Evolutionary conservation across 768 basidiomycete species (phyloP).

Genomic region (Mycena sanguinolenta): DNA sequence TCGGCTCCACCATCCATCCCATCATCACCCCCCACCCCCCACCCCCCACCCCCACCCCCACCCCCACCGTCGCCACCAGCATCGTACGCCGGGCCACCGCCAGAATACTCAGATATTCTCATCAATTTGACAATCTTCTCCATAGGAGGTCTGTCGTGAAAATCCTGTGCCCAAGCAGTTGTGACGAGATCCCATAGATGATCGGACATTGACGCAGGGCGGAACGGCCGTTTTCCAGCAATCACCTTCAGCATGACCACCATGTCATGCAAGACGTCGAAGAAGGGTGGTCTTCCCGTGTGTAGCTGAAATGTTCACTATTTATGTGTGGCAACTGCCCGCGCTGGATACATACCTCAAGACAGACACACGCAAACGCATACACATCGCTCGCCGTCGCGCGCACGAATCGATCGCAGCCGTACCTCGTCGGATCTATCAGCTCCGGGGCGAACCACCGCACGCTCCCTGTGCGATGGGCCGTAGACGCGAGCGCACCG

Average conservation of each 20-base stretch:
- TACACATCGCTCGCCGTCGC: neutral
- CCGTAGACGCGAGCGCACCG: neutral
- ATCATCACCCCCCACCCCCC: too few relatives aligned
- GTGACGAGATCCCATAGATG: slow-evolving; percentile 6
- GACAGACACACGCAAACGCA: slow-evolving; percentile 12
- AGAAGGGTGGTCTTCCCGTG: neutral
- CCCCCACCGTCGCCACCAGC: too few relatives aligned
- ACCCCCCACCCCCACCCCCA: too few relatives aligned
- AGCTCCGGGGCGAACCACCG: slow-evolving; percentile 16
- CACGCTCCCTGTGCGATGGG: neutral
- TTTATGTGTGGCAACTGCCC: too few relatives aligned
- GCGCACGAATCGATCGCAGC: neutral
- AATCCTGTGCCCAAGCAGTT: slow-evolving; percentile 4
- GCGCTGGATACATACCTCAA: neutral
- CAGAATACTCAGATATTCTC: too few relatives aligned
- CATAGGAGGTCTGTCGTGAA: neutral
- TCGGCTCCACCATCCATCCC: neutral
- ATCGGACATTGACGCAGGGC: slow-evolving; percentile 4
- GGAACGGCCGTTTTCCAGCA: slow-evolving; percentile 2
- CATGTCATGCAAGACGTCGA: neutral
- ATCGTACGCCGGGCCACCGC: too few relatives aligned
- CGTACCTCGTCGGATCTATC: neutral
- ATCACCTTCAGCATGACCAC: neutral
- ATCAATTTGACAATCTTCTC: neutral
- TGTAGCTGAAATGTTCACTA: slow-evolving; percentile 1